Percentiles rank a stretch among this genome's conserved stretches.
Conservation (phyloP, 345 rosid genomes). For the Citrus hindsii region DNA sequence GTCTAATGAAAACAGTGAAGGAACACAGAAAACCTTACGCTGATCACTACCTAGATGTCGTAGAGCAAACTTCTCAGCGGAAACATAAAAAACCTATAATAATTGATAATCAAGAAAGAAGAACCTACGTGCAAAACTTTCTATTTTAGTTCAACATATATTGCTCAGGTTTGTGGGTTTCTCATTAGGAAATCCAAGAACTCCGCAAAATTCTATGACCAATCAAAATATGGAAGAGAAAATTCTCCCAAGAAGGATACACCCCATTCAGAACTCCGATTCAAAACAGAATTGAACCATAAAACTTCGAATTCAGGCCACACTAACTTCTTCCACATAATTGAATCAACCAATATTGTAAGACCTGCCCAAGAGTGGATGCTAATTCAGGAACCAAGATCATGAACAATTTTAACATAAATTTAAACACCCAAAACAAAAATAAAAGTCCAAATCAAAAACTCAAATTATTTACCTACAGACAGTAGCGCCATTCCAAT, state of each 20-base stretch:
- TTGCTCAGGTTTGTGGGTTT: neutral
- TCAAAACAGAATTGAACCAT: constrained; percentile 94
- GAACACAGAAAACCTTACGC: constrained; percentile 15
- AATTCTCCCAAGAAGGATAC: constrained; percentile 59
- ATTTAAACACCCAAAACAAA: neutral
- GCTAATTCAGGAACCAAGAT: constrained; percentile 12
- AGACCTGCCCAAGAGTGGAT: constrained; percentile 59
- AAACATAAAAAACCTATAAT: neutral
- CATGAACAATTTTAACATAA: neutral
- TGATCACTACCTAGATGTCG: neutral
- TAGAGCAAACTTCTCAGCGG: neutral
- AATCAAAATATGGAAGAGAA: neutral
- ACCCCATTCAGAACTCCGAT: constrained; percentile 98
- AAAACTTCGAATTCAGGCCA: constrained; percentile 99
- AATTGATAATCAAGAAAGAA: neutral
- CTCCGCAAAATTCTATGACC: neutral
- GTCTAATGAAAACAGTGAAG: constrained; percentile 55
- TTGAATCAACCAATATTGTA: constrained; percentile 70
- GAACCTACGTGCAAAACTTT: neutral
- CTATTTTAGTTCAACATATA: neutral
- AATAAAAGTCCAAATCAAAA: neutral
- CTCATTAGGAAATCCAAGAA: neutral
- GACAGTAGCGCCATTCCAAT: constrained; percentile 47
- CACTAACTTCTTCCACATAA: constrained; percentile 78
- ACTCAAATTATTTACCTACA: constrained; percentile 48